Conservation (phyloP, 2,329 filamentous ascomycete genomes). For the Phaeosphaeria sp. region DNA sequence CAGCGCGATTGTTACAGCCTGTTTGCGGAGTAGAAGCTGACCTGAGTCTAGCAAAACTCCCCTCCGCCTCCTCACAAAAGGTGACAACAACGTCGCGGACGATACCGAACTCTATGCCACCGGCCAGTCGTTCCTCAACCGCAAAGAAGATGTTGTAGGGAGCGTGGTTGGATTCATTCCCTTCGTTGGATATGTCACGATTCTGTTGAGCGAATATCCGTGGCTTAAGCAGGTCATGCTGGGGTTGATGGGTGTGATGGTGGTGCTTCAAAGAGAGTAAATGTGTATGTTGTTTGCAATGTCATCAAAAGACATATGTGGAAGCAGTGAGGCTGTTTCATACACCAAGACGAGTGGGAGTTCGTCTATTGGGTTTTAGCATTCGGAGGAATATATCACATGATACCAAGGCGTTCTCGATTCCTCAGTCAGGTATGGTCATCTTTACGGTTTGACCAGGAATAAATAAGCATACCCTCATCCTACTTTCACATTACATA, state of each 20-base stretch:
- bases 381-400: background rate
- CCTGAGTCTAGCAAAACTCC: slow-evolving; percentile 50
- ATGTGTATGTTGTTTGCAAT: background rate
- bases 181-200: slow-evolving; percentile 96
- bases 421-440: background rate
- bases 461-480: too few relatives aligned
- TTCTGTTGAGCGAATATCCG: slow-evolving; percentile 91
- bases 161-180: slow-evolving; percentile 92
- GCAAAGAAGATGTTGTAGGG: slow-evolving; percentile 85
- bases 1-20: background rate
- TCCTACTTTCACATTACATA: too few relatives aligned
- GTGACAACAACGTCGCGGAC: slow-evolving; percentile 93
- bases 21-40: background rate
- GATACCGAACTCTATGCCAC: slow-evolving; percentile 89
- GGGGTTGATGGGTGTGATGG: slow-evolving; percentile 92
- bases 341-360: too few relatives aligned
- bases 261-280: slow-evolving; percentile 88
- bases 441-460: too few relatives aligned
- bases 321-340: background rate
- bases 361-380: background rate
- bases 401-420: slow-evolving; percentile 1
- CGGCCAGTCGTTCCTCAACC: slow-evolving; percentile 84
- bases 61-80: slow-evolving; percentile 85
- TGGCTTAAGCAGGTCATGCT: slow-evolving; percentile 97
- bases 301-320: background rate